Evolutionary conservation across 768 basidiomycete genomes (phyloP), one percentile per base, ranked within the genome.

Genomic region (Dacryopinax spathularia): DNA sequence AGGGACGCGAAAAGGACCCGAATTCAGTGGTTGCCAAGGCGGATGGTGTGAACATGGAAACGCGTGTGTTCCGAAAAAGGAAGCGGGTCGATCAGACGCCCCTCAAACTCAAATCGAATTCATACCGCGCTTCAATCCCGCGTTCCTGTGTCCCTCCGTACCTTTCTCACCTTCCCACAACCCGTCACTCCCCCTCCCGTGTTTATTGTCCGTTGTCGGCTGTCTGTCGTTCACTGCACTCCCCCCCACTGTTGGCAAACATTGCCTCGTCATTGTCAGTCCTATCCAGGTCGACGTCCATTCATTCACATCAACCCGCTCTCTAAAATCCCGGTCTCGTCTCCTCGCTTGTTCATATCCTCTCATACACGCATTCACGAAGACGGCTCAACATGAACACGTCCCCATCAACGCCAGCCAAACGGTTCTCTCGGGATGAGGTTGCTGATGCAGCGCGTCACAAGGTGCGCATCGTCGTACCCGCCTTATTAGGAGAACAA

Each of bases 401-500:
- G 29, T 56, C 48, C 25, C 48, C 48, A 9, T 27, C 25, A 5
- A 56, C 22, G 25, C 48, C 48, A 9, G 10, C 48, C 48, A 56
- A 29, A 29, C 48, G 31, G 2, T 29, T 56, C 6, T 15, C 48
- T 29, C 25, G 25, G 29, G 48, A 56, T 9, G 48, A 56, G 25
- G 31, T 56, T 56, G 25, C 48, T 29, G 48, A 56, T 56, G 48
- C 48, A 5, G 48, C 48, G 48, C 48, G 48, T 56, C 48, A 56
- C 10, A 56, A 56, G 48, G 48, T 20, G 20, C 13, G n/a, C n/a
- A n/a, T n/a, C n/a, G n/a, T n/a, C n/a, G 48, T 31, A 10, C 7
- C 12, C 22, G 25, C 10, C 25, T 10, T 29, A 31, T 27, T 3
- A 5, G 25, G 25, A 15, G 15, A 3, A 31, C 25, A 18, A 15